phyloP scores from a whole-genome alignment of 345 rosid genomes.

The Trapa incisa region DNA sequence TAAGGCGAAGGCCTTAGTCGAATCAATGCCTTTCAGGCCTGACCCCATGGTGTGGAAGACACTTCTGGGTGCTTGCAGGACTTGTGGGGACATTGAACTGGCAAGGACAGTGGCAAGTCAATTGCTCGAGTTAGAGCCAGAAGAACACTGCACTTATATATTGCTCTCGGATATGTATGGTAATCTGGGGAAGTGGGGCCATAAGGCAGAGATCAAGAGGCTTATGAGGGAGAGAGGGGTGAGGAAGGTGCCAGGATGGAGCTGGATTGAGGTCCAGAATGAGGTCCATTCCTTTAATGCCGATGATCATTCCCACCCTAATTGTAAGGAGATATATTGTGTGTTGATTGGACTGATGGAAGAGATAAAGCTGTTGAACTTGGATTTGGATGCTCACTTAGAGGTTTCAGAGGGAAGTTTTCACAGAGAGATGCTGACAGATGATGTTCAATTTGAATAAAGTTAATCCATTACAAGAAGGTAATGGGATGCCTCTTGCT shows the following conservation, averaged over 20 bases:
- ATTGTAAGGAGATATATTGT: constrained; percentile 31
- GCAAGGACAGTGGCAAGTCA: constrained; percentile 48
- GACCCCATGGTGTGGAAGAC: constrained; percentile 68
- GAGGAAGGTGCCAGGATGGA: constrained; percentile 78
- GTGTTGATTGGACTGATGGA: constrained; percentile 28
- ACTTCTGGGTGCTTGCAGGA: constrained; percentile 59
- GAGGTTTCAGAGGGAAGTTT: constrained; percentile 2
- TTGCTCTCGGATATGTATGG: constrained; percentile 60
- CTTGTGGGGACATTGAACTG: constrained; percentile 50
- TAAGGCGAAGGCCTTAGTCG: constrained; percentile 42
- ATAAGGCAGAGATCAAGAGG: constrained; percentile 45
- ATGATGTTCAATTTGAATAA: neutral
- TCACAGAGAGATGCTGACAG: neutral
- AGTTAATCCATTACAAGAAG: neutral
- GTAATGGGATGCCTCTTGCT: constrained; percentile 44
- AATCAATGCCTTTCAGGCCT: constrained; percentile 54
- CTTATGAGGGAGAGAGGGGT: constrained; percentile 65
- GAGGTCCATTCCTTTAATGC: constrained; percentile 56
- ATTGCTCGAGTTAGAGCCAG: constrained; percentile 51
- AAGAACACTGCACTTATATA: constrained; percentile 63
- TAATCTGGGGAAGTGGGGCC: constrained; percentile 43
- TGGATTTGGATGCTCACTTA: constrained; percentile 5
- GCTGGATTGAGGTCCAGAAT: constrained; percentile 60
- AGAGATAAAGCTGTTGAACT: constrained; percentile 40
- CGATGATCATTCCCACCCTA: constrained; percentile 42